Evolutionary conservation across 2,329 filamentous ascomycete species (phyloP), one percentile per base, ranked within the genome.

Genomic region (Penicillium decumbens): DNA sequence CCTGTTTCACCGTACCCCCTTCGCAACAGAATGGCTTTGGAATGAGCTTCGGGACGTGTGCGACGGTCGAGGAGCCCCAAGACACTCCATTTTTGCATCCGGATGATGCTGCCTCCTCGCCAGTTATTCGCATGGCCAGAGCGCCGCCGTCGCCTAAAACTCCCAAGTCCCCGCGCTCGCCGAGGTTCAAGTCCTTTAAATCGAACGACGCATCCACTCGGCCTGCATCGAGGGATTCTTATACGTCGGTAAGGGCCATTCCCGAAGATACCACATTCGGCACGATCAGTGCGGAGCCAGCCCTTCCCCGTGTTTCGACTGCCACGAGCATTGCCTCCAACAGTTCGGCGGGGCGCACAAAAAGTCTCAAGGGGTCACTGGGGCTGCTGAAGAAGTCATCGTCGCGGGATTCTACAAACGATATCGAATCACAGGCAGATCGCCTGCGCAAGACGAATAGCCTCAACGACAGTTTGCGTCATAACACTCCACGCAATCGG

Each of bases 81-180:
- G 74, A 80, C 42, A 74, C 77, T 30, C 71, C 74, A 42, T 73
- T 75, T 57, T 55, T 77, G 46, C 74, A 77, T 55, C 72, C 76
- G 30, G 78, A 82, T 65, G 78, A 82, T 70, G 79, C 79, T 37
- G 80, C 80, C 28, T 74, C 77, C 53, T 72, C 89, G 10, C 89
- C 90, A 15, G 80, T 92, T 47, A 80, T 95, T 60, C 84, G 86
- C 56, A 95, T 91, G 28, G 82, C 89, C 28, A 91, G 91, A 67
- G 86, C 85, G 6, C 88, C 88, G 0, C 89, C 87, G 43, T 88
- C 87, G 46, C 82, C 84, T 61, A 90, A 87, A 24, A 73, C 83
- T 15, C 72, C 88, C 44, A 89, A 85, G n/a, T 80, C 84, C 0
- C 59, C 59, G 10, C 56, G 57, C 28, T 60, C 58, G 23, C 58